Base-by-base conservation (phyloP, 2,329 filamentous ascomycete genomes). In the Aphanoascus verrucosus region DNA sequence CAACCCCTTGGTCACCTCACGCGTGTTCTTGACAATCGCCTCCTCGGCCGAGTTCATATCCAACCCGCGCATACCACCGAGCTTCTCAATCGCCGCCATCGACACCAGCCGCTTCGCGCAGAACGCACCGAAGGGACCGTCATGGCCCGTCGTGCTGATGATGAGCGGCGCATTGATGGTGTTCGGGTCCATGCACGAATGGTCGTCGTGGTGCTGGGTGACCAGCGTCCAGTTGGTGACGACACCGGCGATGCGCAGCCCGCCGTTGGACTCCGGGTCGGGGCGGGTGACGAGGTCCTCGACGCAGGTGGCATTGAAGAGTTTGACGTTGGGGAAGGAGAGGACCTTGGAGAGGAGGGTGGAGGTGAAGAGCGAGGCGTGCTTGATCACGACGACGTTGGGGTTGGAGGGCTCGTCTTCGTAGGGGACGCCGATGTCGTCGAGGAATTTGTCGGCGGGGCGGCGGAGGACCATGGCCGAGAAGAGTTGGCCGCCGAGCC, bases 221-320 rank as follows among this genome's bases (percentile, higher is more conserved):
- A 95, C 89, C 23, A 95, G 79, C 1, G 89, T 95, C 89, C 89
- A 96, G 79, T 96, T 96, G 64, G 88, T 94, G 53, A 96, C 90
- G 1, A 95, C 89, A 63, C 89, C 89, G 7, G 88, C 86, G 60
- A 95, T 83, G 58, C 86, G 82, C 42, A 94, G 72, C 8, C 74
- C 72, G 1, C 72, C 71, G 38, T 69, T 73, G 41, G 70, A 66
- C 45, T 72, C 69, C 11, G 80, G 80, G 43, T 72, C 69, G 11
- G 80, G 80, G 43, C 89, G 86, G 17, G 89, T 95, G 71, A 96
- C 91, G 58, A 96, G 76, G 65, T 96, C 89, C 73, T 96, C 90
- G 42, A 96, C 89, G 17, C 85, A 79, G 35, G 90, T 95, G 37
- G 89, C 89, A 68, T 96, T 96, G 82, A 95, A 96, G 58, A 96